Evolutionary conservation across 495 filamentous ascomycete species (phyloP).

Genomic region (Penicillium atrosanguineum): DNA sequence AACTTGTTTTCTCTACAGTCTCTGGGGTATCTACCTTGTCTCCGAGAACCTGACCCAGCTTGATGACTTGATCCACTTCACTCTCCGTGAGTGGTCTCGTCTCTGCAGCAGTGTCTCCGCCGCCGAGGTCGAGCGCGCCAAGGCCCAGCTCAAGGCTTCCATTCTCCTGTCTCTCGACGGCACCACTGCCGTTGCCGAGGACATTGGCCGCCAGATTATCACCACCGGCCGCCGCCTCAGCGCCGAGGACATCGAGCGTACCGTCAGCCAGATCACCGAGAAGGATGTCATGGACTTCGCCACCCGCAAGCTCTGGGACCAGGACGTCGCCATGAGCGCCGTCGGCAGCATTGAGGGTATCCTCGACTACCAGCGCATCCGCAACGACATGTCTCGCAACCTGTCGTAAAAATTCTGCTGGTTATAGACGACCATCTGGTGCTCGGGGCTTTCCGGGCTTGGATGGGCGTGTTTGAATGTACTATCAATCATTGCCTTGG

Average conservation of each 20-base stretch:
- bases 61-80: slow-evolving; percentile 96
- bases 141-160: slow-evolving; percentile 98
- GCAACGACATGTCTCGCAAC: slow-evolving; percentile 89
- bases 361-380: slow-evolving; percentile 85
- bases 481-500: slow-evolving; percentile 38
- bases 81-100: slow-evolving; percentile 96
- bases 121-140: slow-evolving; percentile 95
- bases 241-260: slow-evolving; percentile 90
- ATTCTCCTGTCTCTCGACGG: slow-evolving; percentile 95
- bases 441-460: slow-evolving; percentile 1
- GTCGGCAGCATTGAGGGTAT: slow-evolving; percentile 89
- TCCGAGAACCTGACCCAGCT: slow-evolving; percentile 81
- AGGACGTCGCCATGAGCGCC: slow-evolving; percentile 89
- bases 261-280: slow-evolving; percentile 82
- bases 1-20: slow-evolving; percentile 51
- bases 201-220: slow-evolving; percentile 97
- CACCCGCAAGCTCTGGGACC: slow-evolving; percentile 88
- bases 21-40: slow-evolving; percentile 99
- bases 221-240: slow-evolving; percentile 89
- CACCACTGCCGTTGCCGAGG: slow-evolving; percentile 94
- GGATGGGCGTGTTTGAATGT: slow-evolving; percentile 31
- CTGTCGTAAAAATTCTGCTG: slow-evolving; percentile 37
- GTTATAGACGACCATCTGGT: slow-evolving; percentile 15
- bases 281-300: slow-evolving; percentile 98
- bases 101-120: slow-evolving; percentile 81